Base-by-base conservation (phyloP, 208 protist species). In the Wallacemonas sp. region DNA sequence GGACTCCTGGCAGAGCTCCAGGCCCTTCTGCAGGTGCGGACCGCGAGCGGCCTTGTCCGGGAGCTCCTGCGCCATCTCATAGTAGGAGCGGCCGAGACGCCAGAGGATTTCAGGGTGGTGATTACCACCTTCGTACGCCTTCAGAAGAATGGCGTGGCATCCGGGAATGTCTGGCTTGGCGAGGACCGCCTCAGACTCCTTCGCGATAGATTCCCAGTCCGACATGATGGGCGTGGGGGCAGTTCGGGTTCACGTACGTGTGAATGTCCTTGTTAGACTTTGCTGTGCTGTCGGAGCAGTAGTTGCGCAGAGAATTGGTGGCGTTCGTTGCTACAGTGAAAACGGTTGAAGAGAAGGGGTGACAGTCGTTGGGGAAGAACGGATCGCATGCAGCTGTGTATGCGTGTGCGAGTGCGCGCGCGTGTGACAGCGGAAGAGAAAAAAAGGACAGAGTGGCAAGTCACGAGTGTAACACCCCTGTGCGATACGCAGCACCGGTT, bases 91-190 rank as follows among this genome's bases (percentile, higher is more conserved):
- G 58, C 58, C 89, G 26, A 85, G 72, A 45, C 89, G 89, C 91
- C 91, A 95, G 58, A 89, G 78, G 29, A 97, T 68, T 50, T 94
- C 72, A 42, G 83, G 81, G 76, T 92, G 80, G 15, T 68, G 68
- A 45, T 78, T 69, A 44, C 85, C 85, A 60, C 41, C 61, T 22
- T 76, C 79, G 46, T 88, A 84, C 34, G 82, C 85, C 58, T 82
- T 79, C 9, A 67, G 9, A n/a, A 92, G 72, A 32, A 85, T 79
- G 1, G 68, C 71, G 62, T 91, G 72, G 69, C 73, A 88, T 9
- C 79, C 83, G 9, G 79, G 73, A 63, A 93, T 87, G 67, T 91
- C 75, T 9, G 69, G 65, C 60, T 72, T 78, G 19, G 68, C 72
- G 41, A 82, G 75, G 36, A 82, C 67, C 3, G 34, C 78, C 39